Percentiles rank a stretch among this genome's conserved stretches.
Conservation (phyloP, 306 rosid genomes). For the Trifolium subterraneum region DNA sequence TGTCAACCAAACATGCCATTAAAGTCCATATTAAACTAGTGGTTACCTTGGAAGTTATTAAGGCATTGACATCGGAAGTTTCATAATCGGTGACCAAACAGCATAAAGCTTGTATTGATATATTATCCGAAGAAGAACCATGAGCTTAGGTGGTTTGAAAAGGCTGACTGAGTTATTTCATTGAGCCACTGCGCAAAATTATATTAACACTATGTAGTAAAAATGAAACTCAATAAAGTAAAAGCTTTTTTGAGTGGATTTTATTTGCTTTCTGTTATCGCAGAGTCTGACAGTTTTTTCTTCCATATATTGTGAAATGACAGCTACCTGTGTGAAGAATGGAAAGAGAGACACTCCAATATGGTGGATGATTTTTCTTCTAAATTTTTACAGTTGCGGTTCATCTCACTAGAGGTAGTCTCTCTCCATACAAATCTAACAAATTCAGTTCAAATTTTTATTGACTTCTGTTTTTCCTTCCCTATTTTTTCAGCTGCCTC, state of each 20-base stretch:
- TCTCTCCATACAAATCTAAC: conserved; percentile 18
- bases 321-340: conserved; percentile 79
- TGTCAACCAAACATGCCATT: conserved; percentile 9
- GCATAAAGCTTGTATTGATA: conserved; percentile 5
- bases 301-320: conserved; percentile 32
- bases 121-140: background rate
- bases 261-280: conserved; percentile 24
- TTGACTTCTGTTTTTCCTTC: conserved; percentile 26
- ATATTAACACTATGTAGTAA: conserved; percentile 13
- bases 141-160: conserved; percentile 4
- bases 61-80: background rate
- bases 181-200: conserved; percentile 29
- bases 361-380: conserved; percentile 54
- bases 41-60: conserved; percentile 9
- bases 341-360: conserved; percentile 66
- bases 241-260: conserved; percentile 22
- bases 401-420: conserved; percentile 63
- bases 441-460: conserved; percentile 16
- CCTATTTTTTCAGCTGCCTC: conserved; percentile 66
- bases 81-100: conserved; percentile 2
- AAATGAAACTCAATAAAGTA: conserved; percentile 6
- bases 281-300: conserved; percentile 32
- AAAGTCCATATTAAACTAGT: conserved; percentile 7
- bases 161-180: conserved; percentile 35
- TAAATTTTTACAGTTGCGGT: conserved; percentile 58